Percentiles rank a stretch among this genome's conserved stretches.
phyloP scores from a whole-genome alignment of 495 filamentous ascomycete genomes.

The Hypoxylon lienhwacheense region DNA sequence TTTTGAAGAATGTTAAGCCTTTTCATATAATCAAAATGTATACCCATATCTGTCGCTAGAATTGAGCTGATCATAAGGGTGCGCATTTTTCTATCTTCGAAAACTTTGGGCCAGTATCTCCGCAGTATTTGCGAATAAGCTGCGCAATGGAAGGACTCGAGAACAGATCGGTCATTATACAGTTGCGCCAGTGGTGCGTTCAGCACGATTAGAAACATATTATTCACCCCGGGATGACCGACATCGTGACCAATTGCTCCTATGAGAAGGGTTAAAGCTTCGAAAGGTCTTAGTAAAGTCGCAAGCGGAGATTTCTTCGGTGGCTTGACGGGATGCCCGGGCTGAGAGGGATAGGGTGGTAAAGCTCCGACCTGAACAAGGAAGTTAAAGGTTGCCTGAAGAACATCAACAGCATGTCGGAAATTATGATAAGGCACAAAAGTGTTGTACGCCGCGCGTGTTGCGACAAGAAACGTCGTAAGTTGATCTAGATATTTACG shows the following conservation, averaged over 20 bases:
- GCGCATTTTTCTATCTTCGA: constrained; percentile 72
- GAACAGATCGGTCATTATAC: constrained; percentile 95
- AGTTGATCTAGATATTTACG: constrained; percentile 58
- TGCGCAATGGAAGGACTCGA: constrained; percentile 97
- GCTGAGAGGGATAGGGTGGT: constrained; percentile 60
- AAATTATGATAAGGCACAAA: constrained; percentile 99
- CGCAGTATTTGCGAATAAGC: constrained; percentile 96
- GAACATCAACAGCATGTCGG: constrained; percentile 92
- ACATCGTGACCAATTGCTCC: constrained; percentile 97
- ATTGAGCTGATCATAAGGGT: constrained; percentile 94
- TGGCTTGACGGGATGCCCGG: constrained; percentile 6
- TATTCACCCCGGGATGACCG: constrained; percentile 97
- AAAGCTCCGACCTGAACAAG: constrained; percentile 79
- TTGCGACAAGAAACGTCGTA: constrained; percentile 77
- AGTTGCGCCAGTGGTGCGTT: constrained; percentile 95
- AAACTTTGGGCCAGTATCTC: constrained; percentile 85
- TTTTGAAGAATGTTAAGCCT: constrained; percentile 74
- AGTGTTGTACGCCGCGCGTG: constrained; percentile 84
- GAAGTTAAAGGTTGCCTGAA: constrained; percentile 92
- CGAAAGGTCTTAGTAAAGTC: constrained; percentile 74
- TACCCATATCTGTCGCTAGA: constrained; percentile 92
- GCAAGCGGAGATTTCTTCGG: constrained; percentile 64
- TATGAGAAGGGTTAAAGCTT: constrained; percentile 85
- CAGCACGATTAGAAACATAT: constrained; percentile 88
- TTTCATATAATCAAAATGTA: constrained; percentile 95